Conservation (phyloP, 352 stramenopile species). For the Hyaloperonospora arabidopsidis region DNA sequence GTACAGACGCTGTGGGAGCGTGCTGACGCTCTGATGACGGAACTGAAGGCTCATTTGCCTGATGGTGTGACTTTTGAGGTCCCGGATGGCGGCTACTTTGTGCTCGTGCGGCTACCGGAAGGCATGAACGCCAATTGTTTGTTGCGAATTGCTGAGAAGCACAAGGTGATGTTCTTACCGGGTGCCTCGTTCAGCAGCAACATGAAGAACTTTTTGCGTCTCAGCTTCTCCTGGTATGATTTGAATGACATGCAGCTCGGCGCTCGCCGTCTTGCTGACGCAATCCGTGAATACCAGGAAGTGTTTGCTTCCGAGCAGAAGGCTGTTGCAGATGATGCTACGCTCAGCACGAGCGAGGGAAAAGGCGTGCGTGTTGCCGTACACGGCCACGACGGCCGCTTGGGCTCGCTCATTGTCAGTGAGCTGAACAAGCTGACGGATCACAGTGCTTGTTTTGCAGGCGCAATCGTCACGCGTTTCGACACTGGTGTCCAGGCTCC, state of each 20-base stretch:
- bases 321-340: constrained; percentile 9
- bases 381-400: constrained; percentile 57
- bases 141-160: constrained; percentile 68
- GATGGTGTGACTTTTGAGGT: constrained; percentile 63
- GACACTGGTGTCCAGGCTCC: constrained; percentile 33
- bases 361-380: constrained; percentile 54
- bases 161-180: constrained; percentile 84
- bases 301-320: constrained; percentile 34
- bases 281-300: constrained; percentile 56
- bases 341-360: constrained; percentile 8
- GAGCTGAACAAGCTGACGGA: constrained; percentile 49
- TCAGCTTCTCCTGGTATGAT: constrained; percentile 87
- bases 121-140: constrained; percentile 70
- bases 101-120: constrained; percentile 74
- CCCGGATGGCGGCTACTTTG: constrained; percentile 84
- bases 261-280: constrained; percentile 56
- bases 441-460: constrained; percentile 40
- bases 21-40: constrained; percentile 67
- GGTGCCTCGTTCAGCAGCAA: constrained; percentile 74
- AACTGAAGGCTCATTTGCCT: constrained; percentile 56
- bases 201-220: constrained; percentile 84
- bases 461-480: constrained; percentile 51
- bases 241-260: constrained; percentile 69
- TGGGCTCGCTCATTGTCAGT: constrained; percentile 63
- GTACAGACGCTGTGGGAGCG: constrained; percentile 67